phyloP scores from a whole-genome alignment of 805 yeast species.

The Kluyveromyces nonfermentans region DNA sequence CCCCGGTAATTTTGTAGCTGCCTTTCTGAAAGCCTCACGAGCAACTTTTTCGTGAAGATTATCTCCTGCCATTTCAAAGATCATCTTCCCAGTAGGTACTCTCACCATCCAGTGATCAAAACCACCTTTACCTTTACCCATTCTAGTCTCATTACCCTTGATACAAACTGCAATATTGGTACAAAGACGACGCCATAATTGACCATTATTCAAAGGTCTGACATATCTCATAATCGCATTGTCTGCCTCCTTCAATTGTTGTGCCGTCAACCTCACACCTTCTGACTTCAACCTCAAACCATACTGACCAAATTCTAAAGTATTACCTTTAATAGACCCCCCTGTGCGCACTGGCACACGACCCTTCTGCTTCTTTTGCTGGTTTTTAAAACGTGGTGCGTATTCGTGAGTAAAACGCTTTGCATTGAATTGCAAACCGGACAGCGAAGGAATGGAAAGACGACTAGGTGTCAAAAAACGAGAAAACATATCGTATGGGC shows the following conservation, averaged over 20 bases:
- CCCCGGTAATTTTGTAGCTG: constrained; percentile 89
- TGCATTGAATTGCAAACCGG: constrained; percentile 1
- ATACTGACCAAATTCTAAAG: constrained; percentile 68
- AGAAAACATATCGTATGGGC: constrained; percentile 3
- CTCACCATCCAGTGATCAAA: constrained; percentile 96
- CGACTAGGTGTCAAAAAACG: constrained; percentile 1
- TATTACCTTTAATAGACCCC: constrained; percentile 84
- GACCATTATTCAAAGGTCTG: constrained; percentile 56
- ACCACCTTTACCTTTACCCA: constrained; percentile 99
- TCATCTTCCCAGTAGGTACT: constrained; percentile 89
- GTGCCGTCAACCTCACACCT: constrained; percentile 78
- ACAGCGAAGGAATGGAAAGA: neutral
- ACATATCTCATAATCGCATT: constrained; percentile 74
- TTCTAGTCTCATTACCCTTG: constrained; percentile 97
- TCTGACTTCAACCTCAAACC: constrained; percentile 85
- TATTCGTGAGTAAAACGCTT: constrained; percentile 52
- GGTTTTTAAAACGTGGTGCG: constrained; percentile 63
- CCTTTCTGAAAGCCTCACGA: constrained; percentile 77
- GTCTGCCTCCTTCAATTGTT: constrained; percentile 86
- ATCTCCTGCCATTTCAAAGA: constrained; percentile 73
- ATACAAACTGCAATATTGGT: constrained; percentile 87
- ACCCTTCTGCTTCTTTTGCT: constrained; percentile 80
- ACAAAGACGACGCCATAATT: constrained; percentile 68
- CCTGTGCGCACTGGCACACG: constrained; percentile 91
- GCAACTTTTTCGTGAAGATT: constrained; percentile 83